Evolutionary conservation across 2,329 filamentous ascomycete genomes (phyloP).

Genomic region (Scytalidium sp.): DNA sequence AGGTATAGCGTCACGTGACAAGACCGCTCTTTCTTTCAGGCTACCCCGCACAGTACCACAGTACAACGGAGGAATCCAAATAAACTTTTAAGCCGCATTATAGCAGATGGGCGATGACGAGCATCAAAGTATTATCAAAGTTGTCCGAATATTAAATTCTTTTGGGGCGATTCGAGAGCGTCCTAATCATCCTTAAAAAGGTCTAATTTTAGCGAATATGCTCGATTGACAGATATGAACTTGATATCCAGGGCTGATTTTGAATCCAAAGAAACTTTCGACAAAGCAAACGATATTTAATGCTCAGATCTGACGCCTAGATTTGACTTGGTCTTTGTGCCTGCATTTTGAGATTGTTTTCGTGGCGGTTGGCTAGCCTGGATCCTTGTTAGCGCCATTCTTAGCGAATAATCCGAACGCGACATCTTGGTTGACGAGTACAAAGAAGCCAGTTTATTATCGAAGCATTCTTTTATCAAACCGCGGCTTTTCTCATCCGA

Average conservation of each 20-base stretch:
- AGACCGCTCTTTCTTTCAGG: too few species aligned
- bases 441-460: background rate
- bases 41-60: background rate
- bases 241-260: background rate
- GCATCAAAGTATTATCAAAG: background rate
- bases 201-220: background rate
- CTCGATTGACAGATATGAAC: background rate
- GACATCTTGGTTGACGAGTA: background rate
- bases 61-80: background rate
- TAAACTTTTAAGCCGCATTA: conserved; percentile 5
- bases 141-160: background rate
- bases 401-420: background rate
- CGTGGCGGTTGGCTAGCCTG: background rate
- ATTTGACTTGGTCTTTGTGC: background rate
- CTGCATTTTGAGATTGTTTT: background rate
- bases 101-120: background rate
- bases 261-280: background rate
- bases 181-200: background rate
- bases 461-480: background rate
- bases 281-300: background rate
- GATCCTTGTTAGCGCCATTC: background rate
- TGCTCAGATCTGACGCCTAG: background rate
- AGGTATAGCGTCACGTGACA: background rate
- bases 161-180: background rate
- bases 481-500: background rate